phyloP scores from a whole-genome alignment of 139 green algal species.

The Chlorella vulgaris region DNA sequence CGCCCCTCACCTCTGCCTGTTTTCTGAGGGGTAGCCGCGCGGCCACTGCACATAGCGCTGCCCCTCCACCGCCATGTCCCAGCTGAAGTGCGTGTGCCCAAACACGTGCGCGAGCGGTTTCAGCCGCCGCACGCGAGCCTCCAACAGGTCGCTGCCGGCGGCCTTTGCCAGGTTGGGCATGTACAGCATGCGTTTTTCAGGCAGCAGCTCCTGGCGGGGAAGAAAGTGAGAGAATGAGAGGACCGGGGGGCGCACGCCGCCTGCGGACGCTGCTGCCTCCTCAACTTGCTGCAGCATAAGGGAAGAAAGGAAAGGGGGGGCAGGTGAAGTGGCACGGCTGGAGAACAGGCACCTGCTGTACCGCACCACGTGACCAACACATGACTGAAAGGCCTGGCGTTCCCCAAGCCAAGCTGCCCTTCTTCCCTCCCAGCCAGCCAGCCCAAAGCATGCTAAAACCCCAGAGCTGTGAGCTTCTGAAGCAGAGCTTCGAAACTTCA shows the following conservation, averaged over 20 bases:
- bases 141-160: constrained; percentile 60
- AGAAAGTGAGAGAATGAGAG: constrained; percentile 69
- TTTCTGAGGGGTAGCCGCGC: constrained; percentile 57
- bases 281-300: constrained; percentile 10
- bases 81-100: constrained; percentile 78
- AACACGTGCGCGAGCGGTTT: constrained; percentile 64
- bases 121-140: constrained; percentile 50
- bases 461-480: no score
- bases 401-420: no score
- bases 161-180: constrained; percentile 75
- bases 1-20: constrained; percentile 6
- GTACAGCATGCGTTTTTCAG: constrained; percentile 74
- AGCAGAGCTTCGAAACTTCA: no score
- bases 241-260: constrained; percentile 35
- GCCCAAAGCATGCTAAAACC: no score
- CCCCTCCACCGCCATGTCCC: constrained; percentile 60
- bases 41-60: constrained; percentile 62
- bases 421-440: no score
- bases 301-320: neutral
- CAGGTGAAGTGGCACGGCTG: neutral
- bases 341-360: neutral
- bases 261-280: constrained; percentile 13
- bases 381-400: no score
- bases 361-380: no score
- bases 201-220: constrained; percentile 63